Conservation (phyloP, 306 rosid genomes). For the Argentina anserina region DNA sequence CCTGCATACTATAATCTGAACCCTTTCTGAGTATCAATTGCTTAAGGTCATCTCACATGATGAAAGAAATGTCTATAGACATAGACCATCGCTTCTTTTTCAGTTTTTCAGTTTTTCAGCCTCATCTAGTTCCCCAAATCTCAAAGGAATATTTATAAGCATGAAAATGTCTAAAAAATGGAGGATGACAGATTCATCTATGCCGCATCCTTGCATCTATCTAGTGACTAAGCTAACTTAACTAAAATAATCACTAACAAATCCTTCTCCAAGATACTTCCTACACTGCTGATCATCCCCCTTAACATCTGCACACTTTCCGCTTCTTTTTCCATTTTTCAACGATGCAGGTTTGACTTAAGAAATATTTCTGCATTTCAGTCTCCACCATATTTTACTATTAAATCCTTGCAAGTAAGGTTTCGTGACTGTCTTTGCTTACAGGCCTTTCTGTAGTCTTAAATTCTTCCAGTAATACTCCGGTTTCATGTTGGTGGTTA, state of each 20-base stretch:
- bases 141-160: too few species aligned
- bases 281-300: slow-evolving; percentile 1
- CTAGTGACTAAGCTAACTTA: not conserved
- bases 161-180: too few species aligned
- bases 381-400: not conserved
- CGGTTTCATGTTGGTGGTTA: not conserved
- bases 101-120: too few species aligned
- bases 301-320: not conserved
- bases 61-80: not conserved
- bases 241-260: not conserved
- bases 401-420: not conserved
- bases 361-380: not conserved
- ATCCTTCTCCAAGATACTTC: slow-evolving; percentile 2
- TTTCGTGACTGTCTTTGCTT: not conserved
- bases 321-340: too few species aligned
- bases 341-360: not conserved
- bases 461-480: not conserved
- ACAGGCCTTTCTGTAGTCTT: not conserved
- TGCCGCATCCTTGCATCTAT: not conserved
- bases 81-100: not conserved
- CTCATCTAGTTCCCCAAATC: not conserved
- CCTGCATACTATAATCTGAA: not conserved
- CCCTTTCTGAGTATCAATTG: not conserved
- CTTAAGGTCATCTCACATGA: not conserved
- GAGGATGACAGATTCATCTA: not conserved